Evolutionary conservation across 345 rosid genomes (phyloP).

Genomic region (Citrus glauca): DNA sequence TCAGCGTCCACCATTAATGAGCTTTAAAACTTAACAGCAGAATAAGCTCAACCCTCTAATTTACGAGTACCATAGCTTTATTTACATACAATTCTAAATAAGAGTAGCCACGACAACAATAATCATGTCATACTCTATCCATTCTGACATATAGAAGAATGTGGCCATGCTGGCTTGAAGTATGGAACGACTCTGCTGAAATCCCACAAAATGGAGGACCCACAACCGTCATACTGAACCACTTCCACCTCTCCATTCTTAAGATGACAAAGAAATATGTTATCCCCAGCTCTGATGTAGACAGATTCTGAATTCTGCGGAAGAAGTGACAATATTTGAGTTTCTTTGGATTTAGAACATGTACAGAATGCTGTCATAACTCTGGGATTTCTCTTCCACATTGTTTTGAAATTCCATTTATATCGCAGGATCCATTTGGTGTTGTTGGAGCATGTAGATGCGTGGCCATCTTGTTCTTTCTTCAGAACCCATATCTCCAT

Average conservation of each 20-base stretch:
- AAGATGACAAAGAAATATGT: constrained; percentile 29
- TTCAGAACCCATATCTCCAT: constrained; percentile 59
- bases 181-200: constrained; percentile 50
- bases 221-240: constrained; percentile 47
- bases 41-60: neutral
- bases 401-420: constrained; percentile 40
- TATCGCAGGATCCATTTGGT: constrained; percentile 36
- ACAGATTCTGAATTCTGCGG: constrained; percentile 36
- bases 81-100: neutral
- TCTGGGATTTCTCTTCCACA: constrained; percentile 49
- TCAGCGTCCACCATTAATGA: neutral
- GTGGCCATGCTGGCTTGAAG: constrained; percentile 53
- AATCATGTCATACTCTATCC: neutral
- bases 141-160: constrained; percentile 18
- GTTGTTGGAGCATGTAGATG: constrained; percentile 9
- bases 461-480: constrained; percentile 14
- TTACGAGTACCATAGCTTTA: neutral
- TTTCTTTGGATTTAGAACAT: constrained; percentile 37
- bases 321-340: constrained; percentile 43
- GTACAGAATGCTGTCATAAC: constrained; percentile 18
- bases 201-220: constrained; percentile 45
- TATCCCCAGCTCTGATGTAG: constrained; percentile 43
- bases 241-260: constrained; percentile 24
- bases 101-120: neutral
- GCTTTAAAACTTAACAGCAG: neutral